phyloP scores from a whole-genome alignment of 352 stramenopile genomes.

The Phytophthora kernoviae region DNA sequence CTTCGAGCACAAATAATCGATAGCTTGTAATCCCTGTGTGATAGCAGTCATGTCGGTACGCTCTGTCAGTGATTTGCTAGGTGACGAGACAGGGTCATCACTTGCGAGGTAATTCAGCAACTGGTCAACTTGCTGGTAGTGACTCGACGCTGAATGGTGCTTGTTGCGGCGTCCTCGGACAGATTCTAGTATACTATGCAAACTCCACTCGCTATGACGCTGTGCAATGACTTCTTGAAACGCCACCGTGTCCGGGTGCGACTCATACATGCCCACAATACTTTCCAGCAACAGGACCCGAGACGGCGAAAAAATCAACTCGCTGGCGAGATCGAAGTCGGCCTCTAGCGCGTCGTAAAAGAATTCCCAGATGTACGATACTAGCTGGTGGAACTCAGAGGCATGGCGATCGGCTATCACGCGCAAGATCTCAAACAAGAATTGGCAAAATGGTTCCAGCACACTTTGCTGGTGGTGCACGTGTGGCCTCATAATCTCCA shows the following conservation, averaged over 20 bases:
- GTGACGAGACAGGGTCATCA: slow-evolving; percentile 8
- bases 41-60: slow-evolving; percentile 28
- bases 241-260: slow-evolving; percentile 43
- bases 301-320: slow-evolving; percentile 47
- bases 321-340: slow-evolving; percentile 37
- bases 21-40: slow-evolving; percentile 39
- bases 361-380: slow-evolving; percentile 52
- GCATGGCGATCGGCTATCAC: slow-evolving; percentile 69
- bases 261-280: slow-evolving; percentile 59
- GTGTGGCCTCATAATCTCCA: slow-evolving; percentile 61
- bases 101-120: slow-evolving; percentile 39
- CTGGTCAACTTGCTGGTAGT: slow-evolving; percentile 62
- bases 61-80: slow-evolving; percentile 24
- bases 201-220: slow-evolving; percentile 32
- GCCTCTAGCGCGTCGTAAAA: slow-evolving; percentile 51
- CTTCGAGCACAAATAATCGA: slow-evolving; percentile 54
- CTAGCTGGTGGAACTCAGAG: slow-evolving; percentile 68
- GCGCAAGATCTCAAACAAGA: slow-evolving; percentile 72
- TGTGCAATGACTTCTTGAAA: slow-evolving; percentile 51
- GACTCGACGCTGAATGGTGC: slow-evolving; percentile 40
- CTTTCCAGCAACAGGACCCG: slow-evolving; percentile 42
- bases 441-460: slow-evolving; percentile 46
- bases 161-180: slow-evolving; percentile 49
- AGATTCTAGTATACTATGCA: slow-evolving; percentile 32
- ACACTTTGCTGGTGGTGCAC: slow-evolving; percentile 37